A percentile compares a stretch with the other conserved stretches of the same genome.
These are phyloP conservation scores for Eragrostis curvula DNA, from an alignment of 176 grass and related monocot species.

Conservation along the genomic window DNA sequence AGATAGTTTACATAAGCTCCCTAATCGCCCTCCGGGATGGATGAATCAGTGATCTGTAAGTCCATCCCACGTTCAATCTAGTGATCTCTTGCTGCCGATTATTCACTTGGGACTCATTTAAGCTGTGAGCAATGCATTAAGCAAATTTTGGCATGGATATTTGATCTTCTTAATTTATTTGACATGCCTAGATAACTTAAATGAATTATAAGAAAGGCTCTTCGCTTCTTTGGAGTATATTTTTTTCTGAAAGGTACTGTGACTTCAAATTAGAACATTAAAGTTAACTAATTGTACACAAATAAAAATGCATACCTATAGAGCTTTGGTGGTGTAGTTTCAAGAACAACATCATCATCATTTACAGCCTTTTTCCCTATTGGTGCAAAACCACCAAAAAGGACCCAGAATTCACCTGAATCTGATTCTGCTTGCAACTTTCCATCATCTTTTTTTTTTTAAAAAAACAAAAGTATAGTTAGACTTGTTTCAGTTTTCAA, in stretches of 20 bases:
- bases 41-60: too few relatives aligned
- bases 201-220: neutral
- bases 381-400: constrained; percentile 97
- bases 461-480: constrained; percentile 16
- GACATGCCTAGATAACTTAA: neutral
- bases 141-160: neutral
- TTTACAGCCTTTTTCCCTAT: constrained; percentile 75
- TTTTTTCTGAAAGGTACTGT: neutral
- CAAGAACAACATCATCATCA: constrained; percentile 80
- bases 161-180: neutral
- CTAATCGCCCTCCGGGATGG: neutral
- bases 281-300: neutral
- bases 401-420: constrained; percentile 96
- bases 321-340: constrained; percentile 73
- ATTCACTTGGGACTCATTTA: neutral
- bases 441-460: constrained; percentile 76
- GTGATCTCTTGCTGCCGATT: neutral
- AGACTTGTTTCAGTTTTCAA: constrained; percentile 2
- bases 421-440: constrained; percentile 90
- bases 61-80: neutral
- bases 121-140: neutral
- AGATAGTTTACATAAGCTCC: neutral
- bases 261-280: neutral
- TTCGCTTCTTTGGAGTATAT: neutral
- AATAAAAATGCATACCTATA: constrained; percentile 61